Evolutionary conservation across 805 yeast genomes (phyloP).

Genomic region (Wickerhamomyces queroliae): DNA sequence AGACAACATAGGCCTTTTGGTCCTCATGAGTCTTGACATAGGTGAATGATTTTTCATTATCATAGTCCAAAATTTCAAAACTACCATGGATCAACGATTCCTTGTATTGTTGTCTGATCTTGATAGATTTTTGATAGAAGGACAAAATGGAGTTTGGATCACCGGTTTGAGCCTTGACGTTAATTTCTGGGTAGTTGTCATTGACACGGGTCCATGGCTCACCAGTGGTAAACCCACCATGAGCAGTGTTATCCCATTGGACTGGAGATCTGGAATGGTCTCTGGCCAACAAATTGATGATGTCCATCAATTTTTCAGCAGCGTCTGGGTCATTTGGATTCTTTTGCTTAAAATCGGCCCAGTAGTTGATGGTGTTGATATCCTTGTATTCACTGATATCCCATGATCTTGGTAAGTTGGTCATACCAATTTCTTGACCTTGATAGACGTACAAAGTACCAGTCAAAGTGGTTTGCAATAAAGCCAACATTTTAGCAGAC

Average conservation of each 20-base stretch:
- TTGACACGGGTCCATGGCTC: constrained; percentile 51
- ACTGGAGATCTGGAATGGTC: constrained; percentile 54
- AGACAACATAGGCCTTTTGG: constrained; percentile 31
- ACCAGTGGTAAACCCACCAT: constrained; percentile 43
- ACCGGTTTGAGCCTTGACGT: constrained; percentile 38
- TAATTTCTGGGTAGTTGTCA: constrained; percentile 42
- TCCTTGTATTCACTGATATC: constrained; percentile 44
- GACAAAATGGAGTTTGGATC: constrained; percentile 40
- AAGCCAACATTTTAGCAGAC: constrained; percentile 44
- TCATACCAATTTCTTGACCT: constrained; percentile 58
- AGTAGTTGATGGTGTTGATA: constrained; percentile 39
- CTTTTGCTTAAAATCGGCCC: constrained; percentile 25
- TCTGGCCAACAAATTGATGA: constrained; percentile 35
- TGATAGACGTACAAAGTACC: constrained; percentile 55
- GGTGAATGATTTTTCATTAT: constrained; percentile 35
- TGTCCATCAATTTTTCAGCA: constrained; percentile 26
- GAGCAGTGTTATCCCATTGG: constrained; percentile 40
- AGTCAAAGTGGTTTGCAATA: constrained; percentile 39
- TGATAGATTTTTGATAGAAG: constrained; percentile 40
- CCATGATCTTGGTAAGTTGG: constrained; percentile 39
- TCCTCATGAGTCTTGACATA: constrained; percentile 32
- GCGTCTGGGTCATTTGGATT: constrained; percentile 22
- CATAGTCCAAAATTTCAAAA: constrained; percentile 37
- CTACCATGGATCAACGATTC: constrained; percentile 41
- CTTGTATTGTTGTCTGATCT: constrained; percentile 36